phyloP scores from a whole-genome alignment of 176 grass and related monocot genomes.

The maize (Zea mays) region DNA sequence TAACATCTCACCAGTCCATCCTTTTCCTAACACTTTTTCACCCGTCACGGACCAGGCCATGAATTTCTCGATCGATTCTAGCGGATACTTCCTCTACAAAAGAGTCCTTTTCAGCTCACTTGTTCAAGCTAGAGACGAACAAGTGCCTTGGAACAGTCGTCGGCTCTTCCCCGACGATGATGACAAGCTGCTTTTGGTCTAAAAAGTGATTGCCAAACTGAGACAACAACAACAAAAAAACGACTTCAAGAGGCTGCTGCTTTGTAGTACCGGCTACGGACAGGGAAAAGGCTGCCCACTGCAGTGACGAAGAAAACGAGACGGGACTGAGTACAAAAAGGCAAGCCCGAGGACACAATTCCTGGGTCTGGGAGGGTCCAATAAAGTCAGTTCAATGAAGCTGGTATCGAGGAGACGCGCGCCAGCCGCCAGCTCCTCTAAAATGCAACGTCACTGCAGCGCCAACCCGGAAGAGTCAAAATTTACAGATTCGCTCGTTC shows the following conservation, averaged over 20 bases:
- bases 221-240: too few relatives aligned
- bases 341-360: not conserved
- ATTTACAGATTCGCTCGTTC: too few relatives aligned
- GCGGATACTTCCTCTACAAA: not conserved
- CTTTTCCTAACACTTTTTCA: too few relatives aligned
- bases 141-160: not conserved
- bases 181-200: not conserved
- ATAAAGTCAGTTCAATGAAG: conserved; percentile 13
- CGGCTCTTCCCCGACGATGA: not conserved
- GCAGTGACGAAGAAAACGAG: not conserved
- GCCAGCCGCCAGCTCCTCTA: too few relatives aligned
- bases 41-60: not conserved
- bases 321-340: not conserved
- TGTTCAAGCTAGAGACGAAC: not conserved
- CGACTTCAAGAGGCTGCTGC: not conserved
- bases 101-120: not conserved
- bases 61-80: too few relatives aligned
- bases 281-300: not conserved
- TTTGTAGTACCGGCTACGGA: not conserved
- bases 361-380: not conserved
- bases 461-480: too few relatives aligned
- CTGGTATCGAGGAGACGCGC: not conserved
- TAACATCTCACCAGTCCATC: not conserved
- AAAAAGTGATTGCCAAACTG: not conserved
- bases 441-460: too few relatives aligned